These are phyloP conservation scores for Talinum fruticosum DNA, from an alignment of 148 eudicot species.

Conservation along the genomic window DNA sequence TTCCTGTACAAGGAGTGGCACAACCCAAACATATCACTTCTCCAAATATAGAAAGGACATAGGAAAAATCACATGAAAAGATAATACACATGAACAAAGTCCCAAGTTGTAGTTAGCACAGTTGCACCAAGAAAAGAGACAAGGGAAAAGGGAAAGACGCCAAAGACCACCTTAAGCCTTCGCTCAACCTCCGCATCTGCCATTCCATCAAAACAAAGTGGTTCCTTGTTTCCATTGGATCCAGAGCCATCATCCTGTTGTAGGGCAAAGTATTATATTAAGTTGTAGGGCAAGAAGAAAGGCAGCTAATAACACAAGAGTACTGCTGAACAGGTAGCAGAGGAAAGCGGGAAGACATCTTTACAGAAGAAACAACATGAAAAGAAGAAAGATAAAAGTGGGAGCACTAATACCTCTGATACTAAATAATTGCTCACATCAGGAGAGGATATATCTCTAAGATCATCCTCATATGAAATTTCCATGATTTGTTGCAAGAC, in stretches of 20 bases:
- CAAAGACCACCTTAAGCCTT: constrained; percentile 65
- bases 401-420: constrained; percentile 57
- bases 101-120: background rate
- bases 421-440: constrained; percentile 95
- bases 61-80: background rate
- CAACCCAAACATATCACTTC: background rate
- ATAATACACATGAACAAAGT: background rate
- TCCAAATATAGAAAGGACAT: background rate
- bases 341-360: background rate
- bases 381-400: background rate
- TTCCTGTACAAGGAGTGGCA: constrained; percentile 49
- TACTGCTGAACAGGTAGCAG: too few relatives aligned
- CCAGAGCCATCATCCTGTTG: constrained; percentile 77
- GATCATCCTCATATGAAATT: constrained; percentile 80
- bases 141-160: background rate
- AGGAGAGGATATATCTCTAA: constrained; percentile 64
- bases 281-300: too few relatives aligned
- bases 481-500: constrained; percentile 64
- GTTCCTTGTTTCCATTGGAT: constrained; percentile 60
- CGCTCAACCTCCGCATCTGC: constrained; percentile 85
- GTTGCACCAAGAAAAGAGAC: background rate
- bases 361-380: background rate
- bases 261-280: constrained; percentile 1
- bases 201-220: constrained; percentile 83
- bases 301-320: too few relatives aligned